Evolutionary conservation across 306 rosid species (phyloP).

Genomic region (Oxytropis ochrocephala): DNA sequence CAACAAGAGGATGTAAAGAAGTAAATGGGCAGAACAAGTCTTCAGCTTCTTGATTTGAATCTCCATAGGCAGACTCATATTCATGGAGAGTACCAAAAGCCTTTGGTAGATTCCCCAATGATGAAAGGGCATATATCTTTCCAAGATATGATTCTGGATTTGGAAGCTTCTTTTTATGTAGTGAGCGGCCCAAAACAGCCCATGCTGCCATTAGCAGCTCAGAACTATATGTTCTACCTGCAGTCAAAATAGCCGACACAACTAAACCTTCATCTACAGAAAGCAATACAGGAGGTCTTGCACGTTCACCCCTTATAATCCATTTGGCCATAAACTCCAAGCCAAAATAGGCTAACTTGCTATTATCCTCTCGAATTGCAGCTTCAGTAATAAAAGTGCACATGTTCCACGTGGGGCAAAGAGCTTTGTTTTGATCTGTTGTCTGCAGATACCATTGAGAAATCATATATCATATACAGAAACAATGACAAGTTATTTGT

Average conservation of each 20-base stretch:
- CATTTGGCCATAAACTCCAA: slow-evolving; percentile 83
- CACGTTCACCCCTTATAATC: slow-evolving; percentile 76
- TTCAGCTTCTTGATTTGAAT: slow-evolving; percentile 45
- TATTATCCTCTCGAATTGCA: slow-evolving; percentile 61
- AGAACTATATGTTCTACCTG: slow-evolving; percentile 64
- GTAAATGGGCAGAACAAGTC: slow-evolving; percentile 88
- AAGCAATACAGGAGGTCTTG: slow-evolving; percentile 51
- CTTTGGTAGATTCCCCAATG: slow-evolving; percentile 67
- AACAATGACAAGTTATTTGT: slow-evolving; percentile 12
- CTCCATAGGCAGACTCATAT: slow-evolving; percentile 62
- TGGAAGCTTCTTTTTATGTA: slow-evolving; percentile 72
- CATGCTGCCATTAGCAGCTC: slow-evolving; percentile 76
- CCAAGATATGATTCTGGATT: slow-evolving; percentile 81
- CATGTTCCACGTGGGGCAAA: slow-evolving; percentile 76
- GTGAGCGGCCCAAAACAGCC: slow-evolving; percentile 69
- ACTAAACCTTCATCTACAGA: slow-evolving; percentile 82
- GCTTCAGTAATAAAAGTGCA: slow-evolving; percentile 58
- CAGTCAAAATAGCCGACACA: slow-evolving; percentile 69
- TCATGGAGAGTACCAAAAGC: slow-evolving; percentile 70
- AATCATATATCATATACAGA: slow-evolving; percentile 19
- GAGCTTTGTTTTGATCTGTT: slow-evolving; percentile 87
- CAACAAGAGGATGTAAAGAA: slow-evolving; percentile 73
- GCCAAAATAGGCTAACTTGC: slow-evolving; percentile 72
- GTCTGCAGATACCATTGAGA: slow-evolving; percentile 44
- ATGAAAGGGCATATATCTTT: slow-evolving; percentile 79